A percentile compares a stretch with the other conserved stretches of the same genome.
phyloP scores from a whole-genome alignment of 2,329 filamentous ascomycete genomes.

The Penicillium sclerotiorum region DNA sequence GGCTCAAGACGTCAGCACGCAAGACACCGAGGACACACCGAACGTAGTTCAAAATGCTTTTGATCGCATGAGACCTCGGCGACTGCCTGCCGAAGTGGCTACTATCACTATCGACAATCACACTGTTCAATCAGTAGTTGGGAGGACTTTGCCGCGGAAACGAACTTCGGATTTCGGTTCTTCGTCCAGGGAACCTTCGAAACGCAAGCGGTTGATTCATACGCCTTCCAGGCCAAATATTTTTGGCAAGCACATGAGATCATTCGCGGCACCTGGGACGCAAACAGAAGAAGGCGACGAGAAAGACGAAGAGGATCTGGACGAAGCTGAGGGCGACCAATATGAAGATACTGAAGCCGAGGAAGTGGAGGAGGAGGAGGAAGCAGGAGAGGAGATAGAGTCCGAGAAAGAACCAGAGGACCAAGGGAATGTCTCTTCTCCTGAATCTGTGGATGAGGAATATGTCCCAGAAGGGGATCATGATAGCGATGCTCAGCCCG shows the following conservation, averaged over 20 bases:
- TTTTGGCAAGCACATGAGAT: constrained; percentile 51
- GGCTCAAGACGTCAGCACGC: constrained; percentile 5
- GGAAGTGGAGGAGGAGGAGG: constrained; percentile 23
- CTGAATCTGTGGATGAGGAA: constrained; percentile 23
- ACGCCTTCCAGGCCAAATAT: constrained; percentile 41
- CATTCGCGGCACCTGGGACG: constrained; percentile 60
- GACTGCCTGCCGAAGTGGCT: constrained; percentile 64
- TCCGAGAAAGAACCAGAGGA: constrained; percentile 13
- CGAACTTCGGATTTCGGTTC: constrained; percentile 32
- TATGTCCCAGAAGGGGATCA: constrained; percentile 10
- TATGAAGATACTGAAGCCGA: constrained; percentile 29
- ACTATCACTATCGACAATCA: constrained; percentile 74
- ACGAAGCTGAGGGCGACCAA: constrained; percentile 30
- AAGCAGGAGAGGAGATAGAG: constrained; percentile 14
- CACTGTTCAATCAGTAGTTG: constrained; percentile 67
- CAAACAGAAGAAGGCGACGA: constrained; percentile 31
- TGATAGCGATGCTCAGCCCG: neutral
- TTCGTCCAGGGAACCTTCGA: constrained; percentile 21
- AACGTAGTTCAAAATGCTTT: constrained; percentile 63
- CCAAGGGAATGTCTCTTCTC: constrained; percentile 8
- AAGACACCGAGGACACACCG: constrained; percentile 33
- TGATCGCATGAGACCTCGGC: constrained; percentile 66
- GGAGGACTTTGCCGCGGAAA: constrained; percentile 52
- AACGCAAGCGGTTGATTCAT: constrained; percentile 45
- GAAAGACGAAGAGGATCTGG: constrained; percentile 27